Evolutionary conservation across 2,329 filamentous ascomycete species (phyloP).

Genomic region (Pyricularia pennisetigena): DNA sequence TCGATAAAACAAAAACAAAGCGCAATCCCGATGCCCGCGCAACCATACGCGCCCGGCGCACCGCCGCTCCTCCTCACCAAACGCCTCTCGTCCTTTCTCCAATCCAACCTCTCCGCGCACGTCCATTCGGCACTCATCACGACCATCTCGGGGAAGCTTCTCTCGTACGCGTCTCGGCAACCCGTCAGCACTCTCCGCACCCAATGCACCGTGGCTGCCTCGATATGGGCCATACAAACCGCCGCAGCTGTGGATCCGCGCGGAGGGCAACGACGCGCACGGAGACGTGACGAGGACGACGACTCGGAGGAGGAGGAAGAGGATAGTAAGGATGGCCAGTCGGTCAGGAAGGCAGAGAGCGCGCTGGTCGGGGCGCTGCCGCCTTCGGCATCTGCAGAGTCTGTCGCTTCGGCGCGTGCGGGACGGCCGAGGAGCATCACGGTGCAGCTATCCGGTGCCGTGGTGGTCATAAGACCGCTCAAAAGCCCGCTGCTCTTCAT

Average conservation of each 20-base stretch:
- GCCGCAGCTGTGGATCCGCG: constrained; percentile 17
- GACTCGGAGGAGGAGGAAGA: constrained; percentile 9
- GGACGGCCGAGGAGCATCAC: constrained; percentile 27
- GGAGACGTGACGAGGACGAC: constrained; percentile 13
- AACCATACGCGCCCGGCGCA: background rate
- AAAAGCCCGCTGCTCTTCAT: constrained; percentile 53
- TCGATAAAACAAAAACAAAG: background rate
- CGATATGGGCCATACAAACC: constrained; percentile 49
- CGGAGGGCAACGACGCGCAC: background rate
- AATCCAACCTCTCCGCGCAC: constrained; percentile 44
- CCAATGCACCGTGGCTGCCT: constrained; percentile 54
- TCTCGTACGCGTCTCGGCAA: constrained; percentile 48
- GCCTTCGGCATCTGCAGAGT: constrained; percentile 8
- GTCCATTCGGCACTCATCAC: constrained; percentile 51
- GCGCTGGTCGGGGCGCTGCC: constrained; percentile 2
- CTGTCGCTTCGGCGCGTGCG: background rate
- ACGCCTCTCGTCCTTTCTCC: constrained; percentile 52
- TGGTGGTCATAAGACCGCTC: constrained; percentile 48
- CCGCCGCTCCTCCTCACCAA: constrained; percentile 56
- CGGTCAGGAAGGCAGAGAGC: constrained; percentile 8
- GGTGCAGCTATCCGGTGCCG: constrained; percentile 44
- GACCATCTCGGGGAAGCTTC: constrained; percentile 51
- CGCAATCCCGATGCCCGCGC: background rate
- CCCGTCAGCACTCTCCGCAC: constrained; percentile 48
- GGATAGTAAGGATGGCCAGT: constrained; percentile 13